Evolutionary conservation across 2,329 filamentous ascomycete species (phyloP), one percentile per base, ranked within the genome.

Genomic region (Whalleya microplaca): DNA sequence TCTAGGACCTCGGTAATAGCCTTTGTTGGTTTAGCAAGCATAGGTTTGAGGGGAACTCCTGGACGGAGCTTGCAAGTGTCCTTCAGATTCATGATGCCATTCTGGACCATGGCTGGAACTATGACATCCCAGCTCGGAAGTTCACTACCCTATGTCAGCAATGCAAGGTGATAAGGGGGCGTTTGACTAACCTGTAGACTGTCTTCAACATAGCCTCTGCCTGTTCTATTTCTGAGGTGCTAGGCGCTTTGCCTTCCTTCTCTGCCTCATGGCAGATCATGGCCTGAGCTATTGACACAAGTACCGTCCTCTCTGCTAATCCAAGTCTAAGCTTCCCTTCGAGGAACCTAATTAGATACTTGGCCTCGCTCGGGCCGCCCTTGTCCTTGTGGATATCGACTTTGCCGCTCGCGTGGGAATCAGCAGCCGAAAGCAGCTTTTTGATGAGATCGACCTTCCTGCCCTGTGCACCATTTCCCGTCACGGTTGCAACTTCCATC

Each of bases 21-120:
- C 73, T 99, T 99, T 9, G 95, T 99, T 2, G 95, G 95, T 69
- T 98, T 98, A 19, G 95, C 95, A 78, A 99, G 82, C 95, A 99
- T 99, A 66, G 95, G 95, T 75, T 99, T 99, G 56, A 99, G 80
- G 0, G 95, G 95, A 16, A 99, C 90, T 61, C 95, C 95, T 0
- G 95, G 94, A 64, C 92, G 90, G 44, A 99, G 83, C 73, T 96
- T 96, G 82, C 95, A 97, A 54, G 89, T 85, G 9, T 96, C 89
- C 50, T 85, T 84, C 12, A 99, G 77, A 40, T 92, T 87, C 77
- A 89, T 85, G 60, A 99, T 91, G 18, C 95, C 95, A 66, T 95
- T 84, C 66, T 95, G 80, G 21, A 97, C 79, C 80, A 98, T 90
- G 2, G 91, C 89, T 1, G 95, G 95, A 53, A 99, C 88, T 59